These are phyloP conservation scores for Dalbergia cultrata DNA, from an alignment of 306 rosid species.

Conservation along the genomic window DNA sequence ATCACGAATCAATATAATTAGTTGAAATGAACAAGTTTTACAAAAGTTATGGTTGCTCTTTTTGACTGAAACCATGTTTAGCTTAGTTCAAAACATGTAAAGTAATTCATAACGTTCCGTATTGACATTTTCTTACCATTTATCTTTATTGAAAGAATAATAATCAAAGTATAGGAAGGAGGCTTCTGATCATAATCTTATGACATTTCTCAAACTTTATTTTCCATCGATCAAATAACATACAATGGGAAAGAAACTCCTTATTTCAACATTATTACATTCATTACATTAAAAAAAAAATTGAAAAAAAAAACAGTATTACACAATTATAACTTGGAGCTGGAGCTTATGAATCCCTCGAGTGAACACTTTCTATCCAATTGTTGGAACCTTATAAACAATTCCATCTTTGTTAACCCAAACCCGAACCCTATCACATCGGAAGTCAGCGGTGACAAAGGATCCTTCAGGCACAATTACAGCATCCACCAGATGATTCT, in stretches of 20 bases:
- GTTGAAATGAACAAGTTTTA: too few relatives aligned
- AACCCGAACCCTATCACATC: slow-evolving; percentile 63
- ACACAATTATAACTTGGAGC: neutral
- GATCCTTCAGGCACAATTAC: slow-evolving; percentile 42
- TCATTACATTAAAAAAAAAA: too few relatives aligned
- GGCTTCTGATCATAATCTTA: neutral
- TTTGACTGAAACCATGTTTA: too few relatives aligned
- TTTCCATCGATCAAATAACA: neutral
- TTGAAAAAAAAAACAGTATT: too few relatives aligned
- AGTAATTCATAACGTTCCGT: too few relatives aligned
- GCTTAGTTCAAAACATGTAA: too few relatives aligned
- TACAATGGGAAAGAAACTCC: neutral
- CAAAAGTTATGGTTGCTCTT: too few relatives aligned
- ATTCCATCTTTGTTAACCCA: slow-evolving; percentile 48
- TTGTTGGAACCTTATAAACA: slow-evolving; percentile 35
- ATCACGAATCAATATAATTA: too few relatives aligned
- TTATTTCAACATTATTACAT: neutral
- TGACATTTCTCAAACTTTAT: neutral
- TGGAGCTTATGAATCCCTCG: neutral
- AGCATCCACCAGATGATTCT: slow-evolving; percentile 56
- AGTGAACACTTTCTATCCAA: slow-evolving; percentile 41
- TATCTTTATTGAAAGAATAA: neutral
- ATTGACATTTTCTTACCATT: too few relatives aligned
- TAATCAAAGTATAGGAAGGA: neutral
- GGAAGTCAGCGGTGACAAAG: slow-evolving; percentile 2